Evolutionary conservation across 306 rosid genomes (phyloP), one percentile per base, ranked within the genome.

Genomic region (Astragalus membranaceus): DNA sequence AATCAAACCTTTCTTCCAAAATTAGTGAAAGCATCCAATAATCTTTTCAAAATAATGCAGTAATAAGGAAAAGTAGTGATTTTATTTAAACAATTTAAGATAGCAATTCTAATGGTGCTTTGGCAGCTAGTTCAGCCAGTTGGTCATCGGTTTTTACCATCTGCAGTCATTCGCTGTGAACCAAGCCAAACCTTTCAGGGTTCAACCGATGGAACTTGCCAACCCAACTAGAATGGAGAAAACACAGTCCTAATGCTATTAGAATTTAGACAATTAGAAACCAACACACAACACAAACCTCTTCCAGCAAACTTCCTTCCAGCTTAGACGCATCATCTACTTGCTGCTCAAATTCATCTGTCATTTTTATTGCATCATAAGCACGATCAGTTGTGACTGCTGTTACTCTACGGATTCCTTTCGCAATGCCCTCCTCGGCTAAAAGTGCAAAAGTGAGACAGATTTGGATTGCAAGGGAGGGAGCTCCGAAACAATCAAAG

Each of bases 381-480:
- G 99, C 99, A 75, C 41, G 54, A 36, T 78, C 87, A 76, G 96
- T 85, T 56, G 99, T 94, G 61, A 94, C 99, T 68, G 99, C 99
- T 50, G 96, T 94, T 80, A 94, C 86, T 76, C 99, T 88, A 60
- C 99, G 92, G 5, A 89, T 71, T 39, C 99, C 99, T 72, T 94
- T 94, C 1, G 99, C 99, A 83, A 91, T 89, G 66, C 99, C 97
- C 83, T 94, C 99, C 85, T 91, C 97, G 15, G 99, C 89, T 80
- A 94, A 58, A 79, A 94, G 92, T 11, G 95, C 99, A 86, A 94
- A 94, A n/a, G n/a, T n/a, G n/a, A n/a, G n/a, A n/a, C 2, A 2
- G 1, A 23, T 23, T 23, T 23, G 26, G 26, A 23, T 23, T 23
- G 26, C 26, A 23, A 23, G 26, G 26, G 26, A 23, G 26, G 26